Base-by-base conservation (phyloP, 2,329 filamentous ascomycete species). In the Hypomyces perniciosus region DNA sequence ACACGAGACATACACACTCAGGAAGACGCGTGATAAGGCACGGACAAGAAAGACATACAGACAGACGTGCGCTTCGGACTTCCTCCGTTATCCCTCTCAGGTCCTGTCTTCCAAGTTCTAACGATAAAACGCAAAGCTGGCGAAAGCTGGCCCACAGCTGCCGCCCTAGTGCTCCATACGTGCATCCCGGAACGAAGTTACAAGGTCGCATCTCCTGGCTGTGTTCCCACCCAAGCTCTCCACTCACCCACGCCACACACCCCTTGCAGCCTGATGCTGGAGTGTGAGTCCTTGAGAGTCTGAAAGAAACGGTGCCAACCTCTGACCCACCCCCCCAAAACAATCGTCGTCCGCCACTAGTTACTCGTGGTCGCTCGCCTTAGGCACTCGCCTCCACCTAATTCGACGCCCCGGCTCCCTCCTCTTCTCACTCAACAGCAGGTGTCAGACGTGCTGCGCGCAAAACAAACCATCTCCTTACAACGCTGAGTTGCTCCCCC, bases 381-480 rank as follows among this genome's bases (percentile, higher is more conserved):
- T 52, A 37, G 50, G 48, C 48, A 42, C 43, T 46, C 44, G 43
- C 50, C 50, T 52, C 50, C 50, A 33, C 42, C 51, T 40, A 37
- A 28, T 50, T 50, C 35, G 48, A 41, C 46, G 51, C 51, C 46
- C 42, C 46, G 44, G 49, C 49, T 50, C 40, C 49, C 38, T 33
- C 41, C 46, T 33, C 42, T 42, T 13, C 28, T 35, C 37, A 10
- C 33, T 28, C 33, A 35, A 9, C 33, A 57, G 55, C 54, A 55
- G 56, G 56, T 57, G 55, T 60, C 57, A 59, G 58, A 60, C 55
- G 61, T 55, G 20, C 20, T 20, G 20, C 20, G 58, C 50, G 56
- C 58, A 61, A 63, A 61, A 59, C 59, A 63, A 62, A 60, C 56
- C 53, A 57, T 54, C 55, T 61, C 51, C 56, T 57, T 55, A 51